Evolutionary conservation across 345 rosid genomes (phyloP), one percentile per base, ranked within the genome.

Genomic region (Brassica napus): DNA sequence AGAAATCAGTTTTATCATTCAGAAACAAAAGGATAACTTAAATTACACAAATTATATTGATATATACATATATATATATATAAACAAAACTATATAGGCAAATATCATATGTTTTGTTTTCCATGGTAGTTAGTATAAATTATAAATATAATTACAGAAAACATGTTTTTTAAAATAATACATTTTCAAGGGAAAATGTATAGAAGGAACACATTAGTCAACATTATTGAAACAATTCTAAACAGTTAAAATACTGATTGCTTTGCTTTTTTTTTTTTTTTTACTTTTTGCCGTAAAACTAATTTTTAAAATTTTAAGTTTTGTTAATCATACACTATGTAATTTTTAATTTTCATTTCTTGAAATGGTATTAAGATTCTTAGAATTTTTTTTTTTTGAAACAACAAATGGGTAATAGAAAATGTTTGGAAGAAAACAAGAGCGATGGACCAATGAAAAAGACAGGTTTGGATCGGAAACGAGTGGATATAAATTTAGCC

Each of bases 401-500:
- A 52, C 26, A 65, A 65, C 30, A 55, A 65, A 8, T 15, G 28
- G 8, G 28, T 35, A 34, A 65, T 65, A 30, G 42, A 75, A 54
- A 63, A 65, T 74, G 78, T 31, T 64, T 3, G 57, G 39, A 66
- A 12, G 30, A 35, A 30, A 76, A 44, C 2, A 32, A 62, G 23
- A 62, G 67, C 11, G 15, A 23, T 23, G 24, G 62, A 8, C 11
- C 28, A 24, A 11, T 21, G 64, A 72, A 37, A 15, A 21, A 57
- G 47, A 64, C 44, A 72, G 68, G 63, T 44, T 42, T 54, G 73
- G 77, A 66, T 63, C 54, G 31, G 77, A 31, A 71, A 47, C 68
- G 77, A 79, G 73, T 67, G 77, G 77, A 59, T 79, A 44, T 34
- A 18, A 73, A 59, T 73, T 4, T 73, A 73, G 73, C 69, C 77